Percentiles rank a stretch among this genome's conserved stretches.
phyloP scores from a whole-genome alignment of 2,329 filamentous ascomycete species.

The Paraphoma sp. region DNA sequence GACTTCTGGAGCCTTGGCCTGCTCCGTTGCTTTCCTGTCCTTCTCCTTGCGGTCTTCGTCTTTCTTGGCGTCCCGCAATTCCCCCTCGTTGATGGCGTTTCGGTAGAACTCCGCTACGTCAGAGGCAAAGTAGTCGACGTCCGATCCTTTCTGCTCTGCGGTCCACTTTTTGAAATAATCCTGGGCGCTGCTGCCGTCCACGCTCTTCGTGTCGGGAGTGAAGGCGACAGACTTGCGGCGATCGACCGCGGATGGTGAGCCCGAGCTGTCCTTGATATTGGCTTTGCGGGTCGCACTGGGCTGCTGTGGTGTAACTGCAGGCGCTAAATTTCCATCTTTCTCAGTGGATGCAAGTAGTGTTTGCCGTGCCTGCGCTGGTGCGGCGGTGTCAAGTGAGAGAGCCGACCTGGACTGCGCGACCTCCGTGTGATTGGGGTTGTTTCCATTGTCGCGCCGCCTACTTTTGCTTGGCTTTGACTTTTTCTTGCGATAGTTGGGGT shows the following conservation, averaged over 20 bases:
- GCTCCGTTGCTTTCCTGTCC: conserved; percentile 21
- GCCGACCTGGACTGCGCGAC: conserved; percentile 3
- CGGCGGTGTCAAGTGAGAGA: conserved; percentile 30
- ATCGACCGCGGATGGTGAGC: conserved; percentile 33
- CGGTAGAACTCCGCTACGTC: conserved; percentile 11
- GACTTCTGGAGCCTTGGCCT: not conserved
- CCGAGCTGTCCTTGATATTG: conserved; percentile 24
- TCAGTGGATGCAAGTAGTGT: conserved; percentile 43
- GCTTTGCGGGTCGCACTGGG: conserved; percentile 12
- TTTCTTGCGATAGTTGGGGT: conserved; percentile 47
- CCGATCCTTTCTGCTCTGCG: conserved; percentile 37
- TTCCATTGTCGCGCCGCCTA: conserved; percentile 13
- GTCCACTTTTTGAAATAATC: conserved; percentile 61
- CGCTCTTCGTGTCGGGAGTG: conserved; percentile 66
- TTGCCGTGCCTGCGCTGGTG: conserved; percentile 12
- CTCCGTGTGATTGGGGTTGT: conserved; percentile 3
- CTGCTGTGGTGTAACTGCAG: conserved; percentile 25
- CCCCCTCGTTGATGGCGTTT: conserved; percentile 3
- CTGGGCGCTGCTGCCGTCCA: conserved; percentile 62
- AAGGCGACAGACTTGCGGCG: conserved; percentile 69
- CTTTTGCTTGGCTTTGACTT: conserved; percentile 28
- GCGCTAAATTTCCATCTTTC: conserved; percentile 13
- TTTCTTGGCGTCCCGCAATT: conserved; percentile 20
- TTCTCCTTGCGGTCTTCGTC: conserved; percentile 4
- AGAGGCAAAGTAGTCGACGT: conserved; percentile 28